These are phyloP conservation scores for Neonectria punicea DNA, from an alignment of 2,329 filamentous ascomycete genomes.

Conservation along the genomic window DNA sequence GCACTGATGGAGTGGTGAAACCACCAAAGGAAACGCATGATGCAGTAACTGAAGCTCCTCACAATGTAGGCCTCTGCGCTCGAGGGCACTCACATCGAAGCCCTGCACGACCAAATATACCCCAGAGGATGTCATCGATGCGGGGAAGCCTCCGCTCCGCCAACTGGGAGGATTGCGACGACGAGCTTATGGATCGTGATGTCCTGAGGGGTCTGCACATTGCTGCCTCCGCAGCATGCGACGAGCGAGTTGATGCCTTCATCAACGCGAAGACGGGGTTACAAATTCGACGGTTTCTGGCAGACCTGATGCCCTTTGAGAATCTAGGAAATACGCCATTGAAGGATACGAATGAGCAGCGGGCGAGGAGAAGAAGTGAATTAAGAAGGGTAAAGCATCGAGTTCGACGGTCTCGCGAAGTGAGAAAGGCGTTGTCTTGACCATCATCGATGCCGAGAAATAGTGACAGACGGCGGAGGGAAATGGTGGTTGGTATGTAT, in stretches of 20 bases:
- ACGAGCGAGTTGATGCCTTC: conserved; percentile 63
- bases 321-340: conserved; percentile 50
- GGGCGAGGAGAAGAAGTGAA: conserved; percentile 45
- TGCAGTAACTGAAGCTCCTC: not conserved
- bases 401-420: conserved; percentile 48
- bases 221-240: conserved; percentile 65
- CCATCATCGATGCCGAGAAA: not conserved
- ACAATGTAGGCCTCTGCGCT: conserved; percentile 42
- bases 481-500: conserved; percentile 15
- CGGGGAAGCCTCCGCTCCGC: conserved; percentile 34
- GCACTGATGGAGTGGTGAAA: not conserved
- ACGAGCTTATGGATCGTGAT: conserved; percentile 58
- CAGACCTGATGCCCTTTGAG: conserved; percentile 64
- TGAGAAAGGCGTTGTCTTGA: conserved; percentile 29
- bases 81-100: conserved; percentile 40
- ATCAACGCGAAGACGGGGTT: conserved; percentile 63
- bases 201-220: conserved; percentile 66
- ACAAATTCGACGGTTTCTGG: conserved; percentile 64
- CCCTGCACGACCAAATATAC: conserved; percentile 48
- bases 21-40: not conserved
- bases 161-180: conserved; percentile 48
- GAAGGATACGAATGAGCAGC: conserved; percentile 39
- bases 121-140: conserved; percentile 51
- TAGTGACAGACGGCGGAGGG: not conserved
- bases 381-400: conserved; percentile 51